Evolutionary conservation across 148 eudicot genomes (phyloP).

Genomic region (Amaranthus hypochondriacus): DNA sequence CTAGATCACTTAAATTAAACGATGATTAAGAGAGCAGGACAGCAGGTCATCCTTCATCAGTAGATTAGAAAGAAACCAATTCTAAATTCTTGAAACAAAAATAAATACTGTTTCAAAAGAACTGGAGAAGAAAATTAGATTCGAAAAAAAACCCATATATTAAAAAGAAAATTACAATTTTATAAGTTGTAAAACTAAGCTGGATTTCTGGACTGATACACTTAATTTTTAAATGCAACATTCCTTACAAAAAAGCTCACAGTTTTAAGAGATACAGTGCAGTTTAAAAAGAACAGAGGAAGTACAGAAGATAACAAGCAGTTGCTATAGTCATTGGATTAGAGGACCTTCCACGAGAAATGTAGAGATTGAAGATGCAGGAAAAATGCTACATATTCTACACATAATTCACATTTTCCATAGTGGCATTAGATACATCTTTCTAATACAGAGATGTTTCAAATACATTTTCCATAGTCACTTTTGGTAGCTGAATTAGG

Average conservation of each 20-base stretch:
- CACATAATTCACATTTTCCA: background rate
- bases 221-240: too few relatives aligned
- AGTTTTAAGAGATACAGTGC: too few relatives aligned
- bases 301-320: background rate
- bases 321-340: background rate
- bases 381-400: background rate
- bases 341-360: conserved; percentile 1
- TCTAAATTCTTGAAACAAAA: background rate
- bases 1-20: background rate
- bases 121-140: background rate
- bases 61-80: background rate
- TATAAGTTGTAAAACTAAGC: background rate
- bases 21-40: background rate
- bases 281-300: too few relatives aligned
- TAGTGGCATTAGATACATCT: background rate
- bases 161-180: background rate
- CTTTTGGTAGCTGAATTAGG: too few relatives aligned
- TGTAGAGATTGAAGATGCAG: background rate
- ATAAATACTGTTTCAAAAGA: background rate
- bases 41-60: background rate
- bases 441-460: background rate
- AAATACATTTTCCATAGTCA: too few relatives aligned
- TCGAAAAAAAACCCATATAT: background rate
- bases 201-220: background rate
- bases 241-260: too few relatives aligned